phyloP scores from a whole-genome alignment of 1,284 basidiomycete genomes.

The Heterobasidion occidentale region DNA sequence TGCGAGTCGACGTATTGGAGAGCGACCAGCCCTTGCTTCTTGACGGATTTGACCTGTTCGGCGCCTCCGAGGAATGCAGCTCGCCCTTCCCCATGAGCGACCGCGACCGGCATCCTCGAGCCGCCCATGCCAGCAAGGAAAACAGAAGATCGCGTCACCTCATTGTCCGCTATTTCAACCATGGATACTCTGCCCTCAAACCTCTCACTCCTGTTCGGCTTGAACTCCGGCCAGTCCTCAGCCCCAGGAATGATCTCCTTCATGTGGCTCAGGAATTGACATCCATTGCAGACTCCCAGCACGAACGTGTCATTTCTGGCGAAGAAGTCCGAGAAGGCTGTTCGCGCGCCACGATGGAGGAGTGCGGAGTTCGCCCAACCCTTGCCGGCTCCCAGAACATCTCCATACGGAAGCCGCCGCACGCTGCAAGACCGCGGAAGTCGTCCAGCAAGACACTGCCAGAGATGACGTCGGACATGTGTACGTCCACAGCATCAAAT shows the following conservation, averaged over 20 bases:
- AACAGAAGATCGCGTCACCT: conserved; percentile 55
- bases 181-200: conserved; percentile 87
- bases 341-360: conserved; percentile 67
- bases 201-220: conserved; percentile 81
- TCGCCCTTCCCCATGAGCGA: conserved; percentile 95
- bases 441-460: conserved; percentile 53
- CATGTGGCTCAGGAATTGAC: conserved; percentile 92
- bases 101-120: conserved; percentile 83
- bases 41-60: conserved; percentile 34
- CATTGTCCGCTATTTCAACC: conserved; percentile 66
- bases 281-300: conserved; percentile 96
- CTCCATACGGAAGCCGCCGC: conserved; percentile 98
- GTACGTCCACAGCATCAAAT: conserved; percentile 92
- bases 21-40: conserved; percentile 49
- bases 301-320: conserved; percentile 75
- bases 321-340: conserved; percentile 82
- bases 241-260: conserved; percentile 85
- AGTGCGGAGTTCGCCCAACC: conserved; percentile 97
- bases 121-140: conserved; percentile 89
- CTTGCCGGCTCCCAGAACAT: conserved; percentile 95
- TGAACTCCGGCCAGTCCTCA: conserved; percentile 85
- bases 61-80: conserved; percentile 51
- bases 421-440: conserved; percentile 90
- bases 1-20: conserved; percentile 72
- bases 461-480: conserved; percentile 94